Base-by-base conservation (phyloP, 2,329 filamentous ascomycete species). In the Trichophyton simii region DNA sequence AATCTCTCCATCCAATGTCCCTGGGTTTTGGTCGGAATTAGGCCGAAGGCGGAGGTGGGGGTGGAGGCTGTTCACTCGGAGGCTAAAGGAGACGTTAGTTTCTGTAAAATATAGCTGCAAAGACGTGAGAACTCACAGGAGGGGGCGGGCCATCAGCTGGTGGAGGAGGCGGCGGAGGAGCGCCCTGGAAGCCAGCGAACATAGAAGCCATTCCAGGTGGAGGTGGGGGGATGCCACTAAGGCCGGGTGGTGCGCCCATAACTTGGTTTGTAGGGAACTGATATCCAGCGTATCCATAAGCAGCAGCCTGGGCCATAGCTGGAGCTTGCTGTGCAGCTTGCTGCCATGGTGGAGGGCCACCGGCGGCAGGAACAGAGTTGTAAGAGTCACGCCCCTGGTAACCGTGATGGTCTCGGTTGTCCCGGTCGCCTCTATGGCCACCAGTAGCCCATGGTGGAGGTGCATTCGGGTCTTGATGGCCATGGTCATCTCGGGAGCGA, bases 301-400 rank as follows among this genome's bases (percentile, higher is more conserved):
- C 75, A 25, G 82, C 75, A 25, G 73, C 68, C 62, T 75, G 75
- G 34, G 72, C 60, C 52, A 68, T 67, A 34, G 74, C 67, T 62
- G 73, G 70, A 58, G 77, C 73, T 65, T 74, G 69, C 68, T 73
- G 68, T 66, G 72, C 69, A 63, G 78, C 58, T 69, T 86, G 84
- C 63, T 87, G 82, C 84, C 86, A 88, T 20, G 85, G 83, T 65
- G 80, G 79, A 41, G 75, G 69, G 62, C 79, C 76, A 62, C 78
- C 75, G 52, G 71, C 70, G 34, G 70, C 67, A 55, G 70, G 61
- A 34, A 66, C 65, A 48, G 69, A 62, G 34, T 67, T 67, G 55
- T 66, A 65, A 52, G 65, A 64, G 54, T 63, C 63, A 31, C 38
- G 38, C 7, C 46, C 34, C 20, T 64, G 62, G 61, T 75, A 75